Base-by-base conservation (phyloP, 2,329 filamentous ascomycete species). In the Esteya vermicola region DNA sequence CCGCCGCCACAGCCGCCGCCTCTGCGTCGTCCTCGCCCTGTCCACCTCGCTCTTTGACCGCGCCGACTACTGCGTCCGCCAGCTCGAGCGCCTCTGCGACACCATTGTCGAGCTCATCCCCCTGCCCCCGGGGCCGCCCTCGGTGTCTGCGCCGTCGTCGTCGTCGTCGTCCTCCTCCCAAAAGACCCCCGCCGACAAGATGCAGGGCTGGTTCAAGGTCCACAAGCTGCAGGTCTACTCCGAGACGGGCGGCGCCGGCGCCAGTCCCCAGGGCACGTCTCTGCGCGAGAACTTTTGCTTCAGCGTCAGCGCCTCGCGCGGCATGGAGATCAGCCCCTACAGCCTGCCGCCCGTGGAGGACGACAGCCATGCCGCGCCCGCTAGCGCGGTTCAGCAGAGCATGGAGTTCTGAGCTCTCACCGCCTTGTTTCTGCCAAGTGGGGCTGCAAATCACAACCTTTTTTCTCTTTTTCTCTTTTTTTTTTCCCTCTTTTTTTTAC, bases 241-340 rank as follows among this genome's bases (percentile, higher is more conserved):
- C 44, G 89, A 96, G 55, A 85, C 83, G 48, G 89, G 91, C 2
- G 86, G 86, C 3, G 70, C 74, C 2, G 86, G 86, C 2, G 85
- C 85, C 13, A 79, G 76, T 9, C 70, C 75, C 2, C 75, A 76
- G 43, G 67, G 72, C 30, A 73, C 73, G 43, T 77, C 76, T 46
- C 70, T 80, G 40, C 78, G 83, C 20, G 84, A 93, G 52, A 86
- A 95, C 58, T 72, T 94, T 59, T 86, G 86, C 5, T 98, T 98
- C 57, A 88, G 78, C 45, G 62, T 98, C 38, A 94, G 85, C 56
- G 70, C 85, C 51, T 71, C 73, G 3, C 78, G 73, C 50, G 88
- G 85, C 38, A 76, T 98, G 48, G 72, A 85, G 30, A 85, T 98
- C 47, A 83, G 80, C 51, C 85, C 86, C 1, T 95, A 86, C 58